These are phyloP conservation scores for Xylaria sp. DNA, from an alignment of 2,329 filamentous ascomycete species.

Conservation along the genomic window DNA sequence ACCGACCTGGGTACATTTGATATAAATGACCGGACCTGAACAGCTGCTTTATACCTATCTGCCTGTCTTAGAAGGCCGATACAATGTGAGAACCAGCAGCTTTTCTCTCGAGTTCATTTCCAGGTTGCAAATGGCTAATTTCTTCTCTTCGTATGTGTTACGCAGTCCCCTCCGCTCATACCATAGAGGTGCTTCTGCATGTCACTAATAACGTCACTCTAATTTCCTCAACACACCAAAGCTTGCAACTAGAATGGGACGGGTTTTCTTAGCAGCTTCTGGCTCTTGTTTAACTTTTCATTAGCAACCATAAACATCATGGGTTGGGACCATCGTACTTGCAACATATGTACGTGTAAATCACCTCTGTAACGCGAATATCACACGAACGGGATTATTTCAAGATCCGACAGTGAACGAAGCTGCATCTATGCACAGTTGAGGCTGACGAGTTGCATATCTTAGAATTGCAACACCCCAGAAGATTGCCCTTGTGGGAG, in stretches of 20 bases:
- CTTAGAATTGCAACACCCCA: neutral
- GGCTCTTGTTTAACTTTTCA: neutral
- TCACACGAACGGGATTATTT: neutral
- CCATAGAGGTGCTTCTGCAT: too few species aligned
- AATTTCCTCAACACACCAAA: neutral
- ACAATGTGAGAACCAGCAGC: too few species aligned
- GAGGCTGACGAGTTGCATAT: neutral
- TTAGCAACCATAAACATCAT: neutral
- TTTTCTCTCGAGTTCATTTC: too few species aligned
- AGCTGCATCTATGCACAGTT: neutral
- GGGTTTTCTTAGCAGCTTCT: neutral
- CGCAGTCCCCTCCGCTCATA: neutral
- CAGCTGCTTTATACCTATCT: too few species aligned
- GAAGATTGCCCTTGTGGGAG: neutral
- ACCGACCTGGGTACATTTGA: too few species aligned
- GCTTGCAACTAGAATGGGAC: too few species aligned
- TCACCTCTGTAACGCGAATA: neutral
- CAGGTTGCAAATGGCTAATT: neutral
- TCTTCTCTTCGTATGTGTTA: neutral
- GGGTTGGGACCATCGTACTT: neutral
- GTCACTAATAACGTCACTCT: neutral
- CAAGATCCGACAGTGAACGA: neutral
- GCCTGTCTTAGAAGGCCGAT: too few species aligned
- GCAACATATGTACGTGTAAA: neutral
- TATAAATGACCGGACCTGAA: too few species aligned